Conservation (phyloP, 495 filamentous ascomycete species). For the Trichoderma erinaceum region DNA sequence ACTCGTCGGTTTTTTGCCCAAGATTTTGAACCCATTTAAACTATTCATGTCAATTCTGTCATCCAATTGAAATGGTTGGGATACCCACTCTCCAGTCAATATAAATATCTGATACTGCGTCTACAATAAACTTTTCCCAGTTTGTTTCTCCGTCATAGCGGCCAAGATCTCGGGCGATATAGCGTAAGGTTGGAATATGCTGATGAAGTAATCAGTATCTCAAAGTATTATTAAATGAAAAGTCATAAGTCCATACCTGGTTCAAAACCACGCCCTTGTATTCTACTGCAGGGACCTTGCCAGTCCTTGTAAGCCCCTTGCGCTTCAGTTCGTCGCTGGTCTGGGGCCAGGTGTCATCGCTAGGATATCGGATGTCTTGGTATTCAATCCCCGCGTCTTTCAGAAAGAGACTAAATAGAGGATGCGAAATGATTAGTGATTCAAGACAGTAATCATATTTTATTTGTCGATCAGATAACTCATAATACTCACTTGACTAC, state of each 20-base stretch:
- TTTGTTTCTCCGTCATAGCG: slow-evolving; percentile 36
- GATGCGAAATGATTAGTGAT: neutral
- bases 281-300: neutral
- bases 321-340: neutral
- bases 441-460: neutral
- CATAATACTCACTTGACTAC: neutral
- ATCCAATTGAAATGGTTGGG: slow-evolving; percentile 19
- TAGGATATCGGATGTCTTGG: neutral
- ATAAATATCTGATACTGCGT: slow-evolving; percentile 39
- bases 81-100: slow-evolving; percentile 36
- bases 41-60: neutral
- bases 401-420: neutral
- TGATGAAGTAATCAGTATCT: slow-evolving; percentile 14
- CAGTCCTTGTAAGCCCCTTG: neutral
- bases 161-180: slow-evolving; percentile 35
- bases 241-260: neutral
- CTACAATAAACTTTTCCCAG: slow-evolving; percentile 37
- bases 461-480: neutral
- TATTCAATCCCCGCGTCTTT: slow-evolving; percentile 4
- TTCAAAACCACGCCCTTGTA: neutral
- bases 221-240: neutral
- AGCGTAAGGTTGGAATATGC: slow-evolving; percentile 38
- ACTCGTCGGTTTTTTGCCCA: neutral
- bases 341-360: neutral
- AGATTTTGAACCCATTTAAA: slow-evolving; percentile 1